phyloP scores from a whole-genome alignment of 371 early-diverging fungal genomes.

The Lichtheimia corymbifera region DNA sequence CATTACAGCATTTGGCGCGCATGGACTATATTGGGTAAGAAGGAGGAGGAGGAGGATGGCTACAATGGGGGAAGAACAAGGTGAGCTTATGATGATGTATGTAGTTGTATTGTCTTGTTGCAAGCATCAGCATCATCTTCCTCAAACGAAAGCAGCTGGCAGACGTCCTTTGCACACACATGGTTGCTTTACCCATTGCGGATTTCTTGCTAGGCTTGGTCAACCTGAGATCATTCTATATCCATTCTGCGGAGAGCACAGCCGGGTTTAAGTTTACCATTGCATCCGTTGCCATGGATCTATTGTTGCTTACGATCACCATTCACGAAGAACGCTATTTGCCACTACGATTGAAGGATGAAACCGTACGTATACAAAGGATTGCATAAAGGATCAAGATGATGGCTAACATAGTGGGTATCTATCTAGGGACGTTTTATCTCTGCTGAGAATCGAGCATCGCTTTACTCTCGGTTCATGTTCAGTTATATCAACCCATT shows the following conservation, averaged over 20 bases:
- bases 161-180: not conserved
- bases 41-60: not conserved
- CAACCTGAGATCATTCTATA: not conserved
- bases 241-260: not conserved
- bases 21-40: not conserved
- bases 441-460: slow-evolving; percentile 1
- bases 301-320: not conserved
- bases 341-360: slow-evolving; percentile 20
- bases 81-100: no score
- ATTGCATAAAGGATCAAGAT: slow-evolving; percentile 23
- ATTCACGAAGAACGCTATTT: not conserved
- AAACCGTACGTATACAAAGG: slow-evolving; percentile 38
- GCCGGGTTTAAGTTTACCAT: not conserved
- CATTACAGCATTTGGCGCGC: not conserved
- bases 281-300: not conserved
- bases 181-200: not conserved
- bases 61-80: not conserved
- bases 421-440: not conserved
- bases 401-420: no score
- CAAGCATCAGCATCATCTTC: not conserved
- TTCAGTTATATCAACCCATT: not conserved
- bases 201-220: not conserved
- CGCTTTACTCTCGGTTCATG: not conserved
- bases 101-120: not conserved
- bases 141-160: not conserved